Conservation (phyloP, 78 protist genomes). For the Dictyostelium intermedium region DNA sequence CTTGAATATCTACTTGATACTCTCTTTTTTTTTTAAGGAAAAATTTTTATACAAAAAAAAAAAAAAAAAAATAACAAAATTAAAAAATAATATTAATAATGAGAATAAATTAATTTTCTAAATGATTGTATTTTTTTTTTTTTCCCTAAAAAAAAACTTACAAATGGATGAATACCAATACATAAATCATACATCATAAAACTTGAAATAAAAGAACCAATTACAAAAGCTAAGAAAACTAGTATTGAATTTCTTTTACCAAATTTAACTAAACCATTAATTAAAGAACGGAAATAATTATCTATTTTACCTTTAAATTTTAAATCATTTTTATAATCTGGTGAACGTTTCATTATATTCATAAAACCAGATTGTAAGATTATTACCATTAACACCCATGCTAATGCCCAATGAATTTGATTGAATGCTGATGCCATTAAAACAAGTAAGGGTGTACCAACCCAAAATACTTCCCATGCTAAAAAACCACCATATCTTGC, state of each 20-base stretch:
- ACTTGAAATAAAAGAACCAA: conserved; percentile 3
- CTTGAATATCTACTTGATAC: conserved; percentile 39
- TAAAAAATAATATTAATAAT: not conserved
- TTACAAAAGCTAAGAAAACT: not conserved
- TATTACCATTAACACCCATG: conserved; percentile 24
- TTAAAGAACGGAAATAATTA: not conserved
- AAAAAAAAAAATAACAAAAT: not conserved
- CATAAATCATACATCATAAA: conserved; percentile 23
- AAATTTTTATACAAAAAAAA: not conserved
- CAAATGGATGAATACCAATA: conserved; percentile 62
- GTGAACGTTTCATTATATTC: not conserved
- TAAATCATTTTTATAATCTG: conserved; percentile 12
- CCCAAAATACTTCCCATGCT: conserved; percentile 32
- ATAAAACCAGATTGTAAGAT: conserved; percentile 34
- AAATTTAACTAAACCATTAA: not conserved
- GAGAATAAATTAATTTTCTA: no score
- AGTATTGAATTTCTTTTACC: not conserved
- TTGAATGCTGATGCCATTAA: conserved; percentile 46
- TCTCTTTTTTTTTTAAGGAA: not conserved
- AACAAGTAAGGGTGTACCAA: conserved; percentile 17
- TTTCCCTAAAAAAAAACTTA: conserved; percentile 6
- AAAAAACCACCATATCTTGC: not conserved
- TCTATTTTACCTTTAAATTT: not conserved
- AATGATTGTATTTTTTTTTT: no score
- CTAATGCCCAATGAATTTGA: conserved; percentile 42